These are phyloP conservation scores for Venturia effusa DNA, from an alignment of 2,329 filamentous ascomycete species.

Conservation along the genomic window DNA sequence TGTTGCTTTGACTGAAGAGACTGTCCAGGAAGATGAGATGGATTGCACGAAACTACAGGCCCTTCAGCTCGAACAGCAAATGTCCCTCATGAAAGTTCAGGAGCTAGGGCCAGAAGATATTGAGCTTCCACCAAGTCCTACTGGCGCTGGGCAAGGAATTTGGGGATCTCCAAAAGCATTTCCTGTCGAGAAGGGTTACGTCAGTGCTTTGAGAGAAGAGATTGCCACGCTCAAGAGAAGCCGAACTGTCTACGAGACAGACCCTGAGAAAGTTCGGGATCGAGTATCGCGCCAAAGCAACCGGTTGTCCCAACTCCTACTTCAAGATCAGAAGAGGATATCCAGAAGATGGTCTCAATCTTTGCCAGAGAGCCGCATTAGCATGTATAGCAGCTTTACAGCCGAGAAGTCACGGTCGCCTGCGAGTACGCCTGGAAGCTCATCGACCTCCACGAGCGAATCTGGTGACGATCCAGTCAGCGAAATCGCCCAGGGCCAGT, in stretches of 20 bases:
- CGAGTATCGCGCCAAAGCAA: slow-evolving; percentile 13
- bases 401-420: background rate
- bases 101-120: slow-evolving; percentile 13
- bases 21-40: slow-evolving; percentile 13
- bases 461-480: background rate
- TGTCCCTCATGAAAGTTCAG: slow-evolving; percentile 16
- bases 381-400: background rate
- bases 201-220: slow-evolving; percentile 8
- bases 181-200: background rate
- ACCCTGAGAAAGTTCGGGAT: slow-evolving; percentile 9
- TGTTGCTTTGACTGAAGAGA: background rate
- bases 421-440: background rate
- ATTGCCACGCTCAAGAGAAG: slow-evolving; percentile 14
- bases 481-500: background rate
- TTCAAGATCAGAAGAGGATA: slow-evolving; percentile 12
- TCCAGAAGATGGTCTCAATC: slow-evolving; percentile 13
- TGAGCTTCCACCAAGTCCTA: slow-evolving; percentile 1
- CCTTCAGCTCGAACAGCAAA: slow-evolving; percentile 15
- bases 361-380: background rate
- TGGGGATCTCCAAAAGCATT: slow-evolving; percentile 8
- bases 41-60: slow-evolving; percentile 15
- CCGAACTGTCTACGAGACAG: slow-evolving; percentile 7
- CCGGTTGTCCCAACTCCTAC: slow-evolving; percentile 12
- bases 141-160: background rate
- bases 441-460: background rate